Base-by-base conservation (phyloP, 768 basidiomycete species). In the Pilatotrama ljubarskyi region DNA sequence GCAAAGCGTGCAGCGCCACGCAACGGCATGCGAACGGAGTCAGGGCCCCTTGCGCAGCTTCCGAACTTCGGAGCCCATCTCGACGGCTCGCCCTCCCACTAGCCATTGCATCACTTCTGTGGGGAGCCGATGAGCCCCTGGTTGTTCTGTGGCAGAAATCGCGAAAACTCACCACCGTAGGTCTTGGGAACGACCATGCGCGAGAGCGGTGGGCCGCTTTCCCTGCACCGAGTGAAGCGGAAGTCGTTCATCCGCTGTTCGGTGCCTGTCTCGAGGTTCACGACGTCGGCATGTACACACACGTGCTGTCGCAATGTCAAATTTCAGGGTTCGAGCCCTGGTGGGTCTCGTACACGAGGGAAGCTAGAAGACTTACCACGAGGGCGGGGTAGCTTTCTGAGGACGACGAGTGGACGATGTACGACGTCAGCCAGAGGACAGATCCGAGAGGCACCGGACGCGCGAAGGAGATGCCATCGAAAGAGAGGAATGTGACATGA, bases 21-120 rank as follows among this genome's bases (percentile, higher is more conserved):
- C 5, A 32, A 32, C 10, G 29, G 29, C 29, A 32, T 10, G 29
- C 29, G 29, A 10, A 32, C 29, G 10, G n/a, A n/a, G n/a, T 51
- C 52, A 58, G 5, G 48, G 26, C 41, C 52, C 43, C 58, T 61
- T 66, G 46, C 68, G 64, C 44, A 69, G 49, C 25, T 76, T 74
- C 36, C 84, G 73, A 68, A 93, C 90, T 66, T 86, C 84, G 32
- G 80, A 80, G 3, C 89, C 89, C 43, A 90, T 73, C 68, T 87
- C 85, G 7, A 92, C 75, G 2, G 90, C 85, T 5, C 91, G 78
- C 59, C 82, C 83, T 0, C 87, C 91, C 70, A 93, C 91, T 22
- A 94, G 74, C 86, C 90, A 94, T 24, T 85, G 73, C 91, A 95
- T 94, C 6, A 88, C 86, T 70, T 93, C 93, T 86, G 73, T 36